These are phyloP conservation scores for Pseudozyma hubeiensis DNA, from an alignment of 1,284 basidiomycete genomes.

Conservation along the genomic window DNA sequence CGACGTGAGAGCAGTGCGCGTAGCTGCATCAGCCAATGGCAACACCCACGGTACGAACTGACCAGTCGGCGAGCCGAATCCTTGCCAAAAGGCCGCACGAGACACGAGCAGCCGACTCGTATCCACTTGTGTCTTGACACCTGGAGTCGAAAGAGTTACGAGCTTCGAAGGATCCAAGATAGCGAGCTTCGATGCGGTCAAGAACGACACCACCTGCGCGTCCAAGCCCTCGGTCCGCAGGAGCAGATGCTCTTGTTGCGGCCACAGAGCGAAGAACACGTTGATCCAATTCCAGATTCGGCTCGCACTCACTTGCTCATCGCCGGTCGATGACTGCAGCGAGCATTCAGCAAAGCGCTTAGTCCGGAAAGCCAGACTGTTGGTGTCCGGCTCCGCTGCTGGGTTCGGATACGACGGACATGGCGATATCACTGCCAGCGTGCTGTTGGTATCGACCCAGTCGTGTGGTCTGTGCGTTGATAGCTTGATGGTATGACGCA, in stretches of 20 bases:
- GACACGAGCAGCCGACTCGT: slow-evolving; percentile 33
- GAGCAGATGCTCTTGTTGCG: slow-evolving; percentile 48
- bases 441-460: slow-evolving; percentile 32
- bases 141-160: slow-evolving; percentile 1
- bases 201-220: slow-evolving; percentile 4
- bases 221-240: slow-evolving; percentile 13
- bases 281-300: slow-evolving; percentile 51
- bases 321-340: not conserved
- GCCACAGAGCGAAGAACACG: slow-evolving; percentile 54
- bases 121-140: slow-evolving; percentile 19
- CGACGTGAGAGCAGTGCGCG: slow-evolving; percentile 18
- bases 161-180: slow-evolving; percentile 42
- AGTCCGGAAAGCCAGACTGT: slow-evolving; percentile 48
- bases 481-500: slow-evolving; percentile 26
- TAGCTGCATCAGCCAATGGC: slow-evolving; percentile 29
- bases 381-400: slow-evolving; percentile 60
- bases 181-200: slow-evolving; percentile 38
- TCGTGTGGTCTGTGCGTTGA: slow-evolving; percentile 26
- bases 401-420: slow-evolving; percentile 41
- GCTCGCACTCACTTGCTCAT: not conserved
- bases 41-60: slow-evolving; percentile 45
- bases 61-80: slow-evolving; percentile 30
- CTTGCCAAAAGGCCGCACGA: slow-evolving; percentile 63
- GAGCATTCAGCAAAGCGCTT: slow-evolving; percentile 35
- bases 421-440: slow-evolving; percentile 38